These are phyloP conservation scores for Trichoderma breve DNA, from an alignment of 2,329 filamentous ascomycete species.

Conservation along the genomic window DNA sequence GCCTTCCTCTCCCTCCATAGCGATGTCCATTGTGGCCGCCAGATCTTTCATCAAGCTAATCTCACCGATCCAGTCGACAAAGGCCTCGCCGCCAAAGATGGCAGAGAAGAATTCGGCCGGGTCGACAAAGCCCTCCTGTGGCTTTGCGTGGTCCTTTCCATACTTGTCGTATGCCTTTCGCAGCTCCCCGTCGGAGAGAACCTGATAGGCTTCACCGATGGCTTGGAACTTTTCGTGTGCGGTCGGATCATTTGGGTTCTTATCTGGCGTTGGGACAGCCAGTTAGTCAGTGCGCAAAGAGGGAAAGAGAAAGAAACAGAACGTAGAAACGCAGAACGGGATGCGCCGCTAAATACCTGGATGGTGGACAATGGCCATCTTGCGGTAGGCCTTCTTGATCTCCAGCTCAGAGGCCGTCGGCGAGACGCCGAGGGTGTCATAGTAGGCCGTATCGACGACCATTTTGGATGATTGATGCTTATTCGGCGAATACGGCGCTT, in stretches of 20 bases:
- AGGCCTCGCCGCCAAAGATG: slow-evolving; percentile 96
- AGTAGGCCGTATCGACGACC: slow-evolving; percentile 87
- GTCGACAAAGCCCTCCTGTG: slow-evolving; percentile 89
- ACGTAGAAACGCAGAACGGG: slow-evolving; percentile 6
- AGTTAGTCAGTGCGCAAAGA: not conserved
- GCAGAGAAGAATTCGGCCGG: slow-evolving; percentile 97
- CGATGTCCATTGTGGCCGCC: slow-evolving; percentile 97
- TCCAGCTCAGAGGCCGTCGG: slow-evolving; percentile 85
- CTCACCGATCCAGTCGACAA: slow-evolving; percentile 95
- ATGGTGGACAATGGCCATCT: slow-evolving; percentile 90
- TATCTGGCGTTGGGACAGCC: slow-evolving; percentile 57
- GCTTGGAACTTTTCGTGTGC: slow-evolving; percentile 93
- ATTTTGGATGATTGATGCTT: slow-evolving; percentile 47
- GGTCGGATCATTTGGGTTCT: slow-evolving; percentile 94
- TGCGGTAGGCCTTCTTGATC: slow-evolving; percentile 96
- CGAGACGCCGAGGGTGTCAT: slow-evolving; percentile 81
- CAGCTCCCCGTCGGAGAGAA: slow-evolving; percentile 83
- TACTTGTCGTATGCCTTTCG: slow-evolving; percentile 94
- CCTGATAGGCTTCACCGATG: slow-evolving; percentile 72
- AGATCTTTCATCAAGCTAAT: slow-evolving; percentile 98
- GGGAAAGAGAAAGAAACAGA: no score
- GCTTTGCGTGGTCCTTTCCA: slow-evolving; percentile 92
- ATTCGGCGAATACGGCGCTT: not conserved
- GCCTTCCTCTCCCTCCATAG: slow-evolving; percentile 71
- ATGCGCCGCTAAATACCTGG: slow-evolving; percentile 56